Base-by-base conservation (phyloP, 2,329 filamentous ascomycete species). In the Fusarium nanum region DNA sequence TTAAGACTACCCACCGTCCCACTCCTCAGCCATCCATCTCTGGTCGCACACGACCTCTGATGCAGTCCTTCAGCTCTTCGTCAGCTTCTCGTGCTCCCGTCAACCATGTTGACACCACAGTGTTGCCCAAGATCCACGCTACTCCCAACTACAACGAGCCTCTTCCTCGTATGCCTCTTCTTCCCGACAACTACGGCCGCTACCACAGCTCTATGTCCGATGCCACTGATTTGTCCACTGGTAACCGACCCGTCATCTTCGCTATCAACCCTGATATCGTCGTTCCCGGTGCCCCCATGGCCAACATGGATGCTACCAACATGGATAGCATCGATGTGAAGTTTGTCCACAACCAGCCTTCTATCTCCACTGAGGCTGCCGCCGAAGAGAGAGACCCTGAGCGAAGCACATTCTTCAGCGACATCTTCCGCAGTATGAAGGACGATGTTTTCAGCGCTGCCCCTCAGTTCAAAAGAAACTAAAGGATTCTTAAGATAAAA, bases 1-100 rank as follows among this genome's bases (percentile, higher is more conserved):
- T 85, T 68, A 82, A 82, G 56, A 84, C 83, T 64, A 79, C 82
- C 59, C 84, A 86, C 75, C 83, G 84, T 56, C 84, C 84, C 50
- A 82, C 81, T 11, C 81, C 83, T 25, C 81, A 81, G 59, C 81
- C 82, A 66, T 79, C 83, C 64, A 77, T 83, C 73, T 71, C 80
- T 76, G 78, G 80, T 75, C 83, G 83, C 70, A 79, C 80, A 62
- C 80, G 85, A 74, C 88, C 87, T 42, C 80, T 90, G 59, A 90
- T 91, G 88, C 88, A 91, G 80, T 87, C 86, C 75, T 90, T 90
- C 81, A 81, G 82, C 73, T 83, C 84, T 23, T 83, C 84, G 20
- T 78, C 84, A 9, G 77, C 84, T 18, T 79, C 82, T 5, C 77
- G 82, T 16, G 72, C 78, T 13, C 75, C 80, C 28, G 71, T 76